These are phyloP conservation scores for Cystobasidiaceae sp. DNA, from an alignment of 1,284 basidiomycete species.

Conservation along the genomic window DNA sequence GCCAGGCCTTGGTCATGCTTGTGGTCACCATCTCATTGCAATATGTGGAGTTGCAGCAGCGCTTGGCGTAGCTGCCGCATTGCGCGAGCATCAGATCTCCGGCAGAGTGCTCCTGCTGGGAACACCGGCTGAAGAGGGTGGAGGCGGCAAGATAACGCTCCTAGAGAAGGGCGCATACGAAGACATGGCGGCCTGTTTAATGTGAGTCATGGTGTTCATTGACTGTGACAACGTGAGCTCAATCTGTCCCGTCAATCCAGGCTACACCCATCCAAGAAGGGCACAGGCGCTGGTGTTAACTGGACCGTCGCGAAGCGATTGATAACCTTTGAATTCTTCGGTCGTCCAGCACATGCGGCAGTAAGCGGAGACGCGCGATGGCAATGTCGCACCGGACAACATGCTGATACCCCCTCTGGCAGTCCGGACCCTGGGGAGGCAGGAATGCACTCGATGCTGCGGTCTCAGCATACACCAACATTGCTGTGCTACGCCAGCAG, in stretches of 20 bases:
- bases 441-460: slow-evolving; percentile 77
- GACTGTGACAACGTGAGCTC: too few relatives aligned
- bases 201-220: slow-evolving; percentile 62
- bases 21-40: not conserved
- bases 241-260: too few relatives aligned
- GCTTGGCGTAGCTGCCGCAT: slow-evolving; percentile 42
- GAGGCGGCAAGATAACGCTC: slow-evolving; percentile 68
- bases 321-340: slow-evolving; percentile 61
- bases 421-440: slow-evolving; percentile 66
- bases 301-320: slow-evolving; percentile 58
- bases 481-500: slow-evolving; percentile 70
- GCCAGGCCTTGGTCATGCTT: slow-evolving; percentile 6
- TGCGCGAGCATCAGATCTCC: slow-evolving; percentile 55
- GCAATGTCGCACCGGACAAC: not conserved
- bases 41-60: not conserved
- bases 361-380: not conserved
- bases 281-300: slow-evolving; percentile 49
- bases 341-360: slow-evolving; percentile 46
- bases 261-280: not conserved
- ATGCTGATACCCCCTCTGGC: not conserved
- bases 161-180: slow-evolving; percentile 66
- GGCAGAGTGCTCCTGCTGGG: slow-evolving; percentile 73
- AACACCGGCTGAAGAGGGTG: slow-evolving; percentile 81
- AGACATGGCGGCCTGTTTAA: slow-evolving; percentile 69
- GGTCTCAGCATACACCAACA: slow-evolving; percentile 66